phyloP scores from a whole-genome alignment of 2,329 filamentous ascomycete species.

The Colletotrichum navitas region DNA sequence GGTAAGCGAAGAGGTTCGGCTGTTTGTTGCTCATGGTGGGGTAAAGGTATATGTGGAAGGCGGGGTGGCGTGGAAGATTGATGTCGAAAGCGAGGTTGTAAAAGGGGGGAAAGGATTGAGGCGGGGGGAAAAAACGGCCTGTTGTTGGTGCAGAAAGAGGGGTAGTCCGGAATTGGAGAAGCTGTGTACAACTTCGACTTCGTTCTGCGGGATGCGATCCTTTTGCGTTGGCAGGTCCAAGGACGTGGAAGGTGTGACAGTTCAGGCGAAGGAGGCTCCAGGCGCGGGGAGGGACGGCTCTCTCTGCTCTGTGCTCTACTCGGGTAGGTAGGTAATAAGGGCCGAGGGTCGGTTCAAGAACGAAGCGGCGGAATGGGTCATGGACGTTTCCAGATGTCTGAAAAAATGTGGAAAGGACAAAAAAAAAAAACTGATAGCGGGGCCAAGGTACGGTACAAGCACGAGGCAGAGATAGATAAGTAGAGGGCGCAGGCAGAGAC shows the following conservation, averaged over 20 bases:
- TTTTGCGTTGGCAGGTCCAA: constrained; percentile 13
- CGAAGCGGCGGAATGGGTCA: constrained; percentile 37
- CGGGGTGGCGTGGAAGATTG: constrained; percentile 29
- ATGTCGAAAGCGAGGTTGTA: constrained; percentile 36
- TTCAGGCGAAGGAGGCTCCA: constrained; percentile 38
- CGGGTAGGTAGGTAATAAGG: constrained; percentile 33
- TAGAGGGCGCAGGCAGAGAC: background rate
- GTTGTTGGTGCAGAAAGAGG: constrained; percentile 27
- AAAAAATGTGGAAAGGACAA: background rate
- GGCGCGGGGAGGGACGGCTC: background rate
- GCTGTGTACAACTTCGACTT: constrained; percentile 7
- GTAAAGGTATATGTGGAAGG: constrained; percentile 15
- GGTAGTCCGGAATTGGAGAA: constrained; percentile 34
- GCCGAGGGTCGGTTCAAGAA: constrained; percentile 27
- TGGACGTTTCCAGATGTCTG: constrained; percentile 40
- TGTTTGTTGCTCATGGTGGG: constrained; percentile 65
- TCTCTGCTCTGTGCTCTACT: constrained; percentile 4
- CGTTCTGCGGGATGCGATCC: constrained; percentile 23
- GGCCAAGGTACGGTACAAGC: constrained; percentile 13
- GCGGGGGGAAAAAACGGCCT: constrained; percentile 18
- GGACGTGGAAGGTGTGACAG: constrained; percentile 13
- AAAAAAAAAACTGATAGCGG: constrained; percentile 27
- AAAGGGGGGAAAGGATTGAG: constrained; percentile 25
- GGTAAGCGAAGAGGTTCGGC: constrained; percentile 85
- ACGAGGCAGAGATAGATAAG: background rate